Base-by-base conservation (phyloP, 768 basidiomycete genomes). In the Suillus paluster region DNA sequence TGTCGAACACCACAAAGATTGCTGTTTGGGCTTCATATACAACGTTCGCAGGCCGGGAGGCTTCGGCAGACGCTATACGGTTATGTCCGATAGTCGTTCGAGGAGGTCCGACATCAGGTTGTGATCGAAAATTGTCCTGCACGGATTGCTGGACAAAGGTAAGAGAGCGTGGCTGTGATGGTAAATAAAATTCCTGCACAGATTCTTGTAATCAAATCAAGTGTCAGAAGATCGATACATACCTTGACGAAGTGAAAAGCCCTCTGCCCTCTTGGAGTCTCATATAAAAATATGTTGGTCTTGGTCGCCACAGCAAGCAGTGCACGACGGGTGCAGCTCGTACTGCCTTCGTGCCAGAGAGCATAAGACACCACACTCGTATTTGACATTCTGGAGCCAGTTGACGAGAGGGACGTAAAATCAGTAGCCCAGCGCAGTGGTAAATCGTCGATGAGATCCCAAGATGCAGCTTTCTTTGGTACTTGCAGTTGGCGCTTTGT, bases 351-450 rank as follows among this genome's bases (percentile, higher is more conserved):
- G 39, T 78, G 80, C 87, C 87, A 92, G 4, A 92, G 75, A 10
- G 89, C 85, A 70, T 89, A 95, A 5, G 83, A 86, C 25, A 85
- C 67, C 15, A 92, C 86, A 3, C 85, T 83, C 2, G 80, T 67
- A 60, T 81, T 84, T 30, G 80, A 75, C 48, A 94, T 75, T 49
- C 91, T 81, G 27, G 91, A 90, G 3, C 89, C 85, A 27, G 82
- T 73, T 2, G 83, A 75, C 5, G 91, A 91, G n/a, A 95, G 82
- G 0, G 91, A 87, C 2, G 92, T 90, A 69, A 84, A 94, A 72
- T 95, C 93, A 0, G 89, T 89, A n/a, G 92, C 91, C 93, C 93
- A 95, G 36, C 90, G 84, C 49, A 94, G 68, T 2, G 91, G 90
- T 10, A 90, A 75, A 53, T 85, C 84, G 14, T 93, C 91, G 1